These are phyloP conservation scores for Nothophytophthora sp. DNA, from an alignment of 352 stramenopile species.

Conservation along the genomic window DNA sequence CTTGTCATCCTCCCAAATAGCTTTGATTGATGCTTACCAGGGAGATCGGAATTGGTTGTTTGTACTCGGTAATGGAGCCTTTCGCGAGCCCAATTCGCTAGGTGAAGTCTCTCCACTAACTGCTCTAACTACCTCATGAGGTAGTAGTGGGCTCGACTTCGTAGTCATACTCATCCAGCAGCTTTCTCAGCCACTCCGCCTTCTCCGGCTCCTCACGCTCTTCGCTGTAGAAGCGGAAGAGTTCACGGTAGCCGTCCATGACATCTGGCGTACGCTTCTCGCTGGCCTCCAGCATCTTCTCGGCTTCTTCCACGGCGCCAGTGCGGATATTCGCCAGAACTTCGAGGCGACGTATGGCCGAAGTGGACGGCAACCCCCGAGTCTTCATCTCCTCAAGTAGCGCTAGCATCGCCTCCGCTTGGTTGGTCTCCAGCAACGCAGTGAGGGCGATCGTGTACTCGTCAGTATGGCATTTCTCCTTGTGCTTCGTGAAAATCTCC, in stretches of 20 bases:
- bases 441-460: slow-evolving; percentile 9
- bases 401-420: slow-evolving; percentile 1
- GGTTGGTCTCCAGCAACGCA: slow-evolving; percentile 5
- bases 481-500: slow-evolving; percentile 8
- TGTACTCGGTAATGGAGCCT: too few species aligned
- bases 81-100: too few species aligned
- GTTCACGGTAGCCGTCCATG: slow-evolving; percentile 53
- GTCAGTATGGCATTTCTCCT: not conserved
- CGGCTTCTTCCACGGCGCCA: slow-evolving; percentile 2
- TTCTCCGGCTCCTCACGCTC: too few species aligned
- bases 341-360: slow-evolving; percentile 5
- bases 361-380: not conserved
- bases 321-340: slow-evolving; percentile 9
- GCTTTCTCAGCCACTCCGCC: too few species aligned
- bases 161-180: slow-evolving; percentile 8
- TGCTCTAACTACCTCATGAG: not conserved
- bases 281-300: slow-evolving; percentile 2
- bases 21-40: too few species aligned
- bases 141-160: not conserved
- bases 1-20: not conserved
- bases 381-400: slow-evolving; percentile 9
- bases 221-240: too few species aligned
- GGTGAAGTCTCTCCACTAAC: too few species aligned
- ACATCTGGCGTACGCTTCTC: slow-evolving; percentile 36
- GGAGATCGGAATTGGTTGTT: not conserved